Base-by-base conservation (phyloP, 2,329 filamentous ascomycete genomes). In the Colletotrichum sp. region DNA sequence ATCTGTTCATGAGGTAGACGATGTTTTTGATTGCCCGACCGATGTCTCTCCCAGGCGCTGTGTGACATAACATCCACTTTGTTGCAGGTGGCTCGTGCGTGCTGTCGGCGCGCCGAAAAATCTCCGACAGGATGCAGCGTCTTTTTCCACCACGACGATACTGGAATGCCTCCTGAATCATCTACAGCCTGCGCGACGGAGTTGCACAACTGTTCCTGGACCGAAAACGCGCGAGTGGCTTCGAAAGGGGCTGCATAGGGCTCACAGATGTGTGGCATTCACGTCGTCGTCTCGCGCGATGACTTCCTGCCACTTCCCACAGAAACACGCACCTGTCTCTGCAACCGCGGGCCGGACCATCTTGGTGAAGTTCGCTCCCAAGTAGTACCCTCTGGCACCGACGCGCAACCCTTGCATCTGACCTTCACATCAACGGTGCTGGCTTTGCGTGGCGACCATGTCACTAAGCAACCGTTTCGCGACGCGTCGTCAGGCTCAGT, bases 361-460 rank as follows among this genome's bases (percentile, higher is more conserved):
- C 79, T 87, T 29, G 90, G 88, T 47, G 84, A 86, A 34, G 80
- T 84, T 24, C 51, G 34, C 29, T 13, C 31, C 18, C 79, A 83
- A 70, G 79, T 77, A 62, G 78, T 76, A 72, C 69, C 85, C 15
- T 72, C 78, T n/a, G 64, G 69, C 15, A 70, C 77, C 64, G 79
- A 80, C 54, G 72, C 72, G 64, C 68, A 77, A 24, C 80, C 80
- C 33, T 78, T 87, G 73, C 84, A 86, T 77, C 78, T 96, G 74
- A 88, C 87, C 18, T 93, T 97, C 79, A 90, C 91, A 15, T 97
- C 96, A 8, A 97, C 95, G 0, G 96, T 99, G 1, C 90, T 98
- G n/a, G 92, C 95, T 6, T 87, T 99, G n/a, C 91, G 97, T 78
- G 96, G 96, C 31, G 89, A 91, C 64, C 86, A 90, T 75, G 81